Conservation (phyloP, 1,139 yeast genomes). For the Saccharomyces pastorianus region DNA sequence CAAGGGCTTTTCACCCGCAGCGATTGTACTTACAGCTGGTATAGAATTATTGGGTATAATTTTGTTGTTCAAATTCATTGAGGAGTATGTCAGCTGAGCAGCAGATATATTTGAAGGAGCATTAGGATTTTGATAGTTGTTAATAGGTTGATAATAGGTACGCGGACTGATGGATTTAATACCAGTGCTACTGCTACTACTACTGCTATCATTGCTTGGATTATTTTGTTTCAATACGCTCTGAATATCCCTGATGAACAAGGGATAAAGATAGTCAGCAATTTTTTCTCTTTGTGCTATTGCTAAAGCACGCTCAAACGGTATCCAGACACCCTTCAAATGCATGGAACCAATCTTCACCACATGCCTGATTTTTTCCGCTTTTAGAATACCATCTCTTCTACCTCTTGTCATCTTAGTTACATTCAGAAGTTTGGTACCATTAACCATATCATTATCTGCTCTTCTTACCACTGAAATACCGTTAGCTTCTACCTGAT, state of each 20-base stretch:
- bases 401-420: conserved; percentile 95
- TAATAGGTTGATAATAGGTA: neutral
- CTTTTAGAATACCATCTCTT: conserved; percentile 83
- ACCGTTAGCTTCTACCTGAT: conserved; percentile 88
- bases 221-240: conserved; percentile 44
- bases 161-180: neutral
- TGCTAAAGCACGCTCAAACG: conserved; percentile 82
- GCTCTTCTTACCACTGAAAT: conserved; percentile 87
- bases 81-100: neutral
- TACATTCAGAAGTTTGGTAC: conserved; percentile 81
- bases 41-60: neutral
- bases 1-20: neutral
- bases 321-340: conserved; percentile 93
- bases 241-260: conserved; percentile 81
- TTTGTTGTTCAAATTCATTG: neutral
- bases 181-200: neutral
- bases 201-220: conserved; percentile 7
- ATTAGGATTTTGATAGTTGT: neutral
- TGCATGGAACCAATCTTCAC: conserved; percentile 97
- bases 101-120: neutral
- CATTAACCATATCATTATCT: conserved; percentile 85
- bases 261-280: conserved; percentile 76
- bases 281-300: conserved; percentile 88
- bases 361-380: conserved; percentile 80
- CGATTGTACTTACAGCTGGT: neutral